A percentile compares a stretch with the other conserved stretches of the same genome.
phyloP scores from a whole-genome alignment of 257 asterid species.

The Nicotiana knightiana region DNA sequence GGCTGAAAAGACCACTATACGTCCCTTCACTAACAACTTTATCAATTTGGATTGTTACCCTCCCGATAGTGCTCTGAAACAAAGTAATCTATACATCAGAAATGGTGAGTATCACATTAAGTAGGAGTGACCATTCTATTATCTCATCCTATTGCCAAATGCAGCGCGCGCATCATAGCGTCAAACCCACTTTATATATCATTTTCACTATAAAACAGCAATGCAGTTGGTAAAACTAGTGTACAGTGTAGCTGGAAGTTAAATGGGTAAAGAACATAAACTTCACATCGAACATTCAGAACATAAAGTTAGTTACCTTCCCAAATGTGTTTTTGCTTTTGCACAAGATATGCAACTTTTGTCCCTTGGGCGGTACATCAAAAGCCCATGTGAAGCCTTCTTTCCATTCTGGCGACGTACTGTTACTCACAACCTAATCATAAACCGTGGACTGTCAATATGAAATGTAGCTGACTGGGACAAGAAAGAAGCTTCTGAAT shows the following conservation, averaged over 20 bases:
- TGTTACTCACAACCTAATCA: conserved; percentile 59
- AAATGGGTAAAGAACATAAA: neutral
- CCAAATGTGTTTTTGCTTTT: conserved; percentile 76
- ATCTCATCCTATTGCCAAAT: neutral
- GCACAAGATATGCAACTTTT: conserved; percentile 63
- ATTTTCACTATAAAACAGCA: neutral
- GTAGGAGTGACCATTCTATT: neutral
- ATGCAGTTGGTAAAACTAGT: neutral
- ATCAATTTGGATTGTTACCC: conserved; percentile 68
- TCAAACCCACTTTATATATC: neutral
- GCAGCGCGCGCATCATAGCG: neutral
- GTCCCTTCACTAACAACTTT: conserved; percentile 73
- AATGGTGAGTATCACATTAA: neutral
- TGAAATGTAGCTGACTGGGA: neutral
- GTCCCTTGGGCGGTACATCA: conserved; percentile 90
- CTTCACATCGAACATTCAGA: neutral
- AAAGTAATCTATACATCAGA: conserved; percentile 12
- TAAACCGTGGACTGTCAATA: neutral
- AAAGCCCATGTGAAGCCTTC: conserved; percentile 88
- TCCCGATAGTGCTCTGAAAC: conserved; percentile 66
- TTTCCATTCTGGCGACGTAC: conserved; percentile 72
- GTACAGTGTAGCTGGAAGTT: conserved; percentile 4
- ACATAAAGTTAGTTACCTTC: conserved; percentile 48
- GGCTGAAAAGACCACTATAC: conserved; percentile 54
- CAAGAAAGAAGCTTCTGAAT: neutral